Base-by-base conservation (phyloP, 345 rosid genomes). In the Lagerstroemia speciosa region DNA sequence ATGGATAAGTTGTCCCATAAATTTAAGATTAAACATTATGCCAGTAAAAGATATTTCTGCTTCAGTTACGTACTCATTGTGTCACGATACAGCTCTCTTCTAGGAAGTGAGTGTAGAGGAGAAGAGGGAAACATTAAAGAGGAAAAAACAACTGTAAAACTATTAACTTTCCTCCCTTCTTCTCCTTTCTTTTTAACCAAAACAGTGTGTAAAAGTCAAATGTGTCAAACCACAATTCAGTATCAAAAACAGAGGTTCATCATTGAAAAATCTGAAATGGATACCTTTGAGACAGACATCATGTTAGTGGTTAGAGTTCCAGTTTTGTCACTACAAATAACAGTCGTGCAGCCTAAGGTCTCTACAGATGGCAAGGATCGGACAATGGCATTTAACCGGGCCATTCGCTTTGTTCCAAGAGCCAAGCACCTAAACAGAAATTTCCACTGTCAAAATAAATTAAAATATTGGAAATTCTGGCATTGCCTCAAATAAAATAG, bases 331-430 rank as follows among this genome's bases (percentile, higher is more conserved):
- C 96, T 91, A 83, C 99, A 94, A 74, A 94, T 94, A 71, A 94
- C 99, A 65, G 99, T 91, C 64, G 99, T 94, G 83, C 99, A 94
- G 65, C 98, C 98, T 73, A 91, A 83, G 48, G 99, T 94, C 83
- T 94, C 99, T 24, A 91, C 99, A 26, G 99, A 94, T 70, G 99
- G 98, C 89, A 94, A 87, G 67, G 98, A 89, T 55, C 98, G 87
- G 57, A 94, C 99, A 78, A 94, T 89, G 43, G 99, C 99, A 83
- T 94, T 94, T 80, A 94, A 78, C 70, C 99, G 88, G 69, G 99
- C 99, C 99, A 94, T 94, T 71, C 96, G 87, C 85, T 94, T 94
- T 46, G 99, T 94, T 66, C 99, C 99, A 61, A 94, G 98, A 24
- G 99, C 99, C 89, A 94, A 89, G 83, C 98, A 91, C 84, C 99